These are phyloP conservation scores for Globisporangium rhizosaccharum DNA, from an alignment of 352 stramenopile genomes.

Conservation along the genomic window DNA sequence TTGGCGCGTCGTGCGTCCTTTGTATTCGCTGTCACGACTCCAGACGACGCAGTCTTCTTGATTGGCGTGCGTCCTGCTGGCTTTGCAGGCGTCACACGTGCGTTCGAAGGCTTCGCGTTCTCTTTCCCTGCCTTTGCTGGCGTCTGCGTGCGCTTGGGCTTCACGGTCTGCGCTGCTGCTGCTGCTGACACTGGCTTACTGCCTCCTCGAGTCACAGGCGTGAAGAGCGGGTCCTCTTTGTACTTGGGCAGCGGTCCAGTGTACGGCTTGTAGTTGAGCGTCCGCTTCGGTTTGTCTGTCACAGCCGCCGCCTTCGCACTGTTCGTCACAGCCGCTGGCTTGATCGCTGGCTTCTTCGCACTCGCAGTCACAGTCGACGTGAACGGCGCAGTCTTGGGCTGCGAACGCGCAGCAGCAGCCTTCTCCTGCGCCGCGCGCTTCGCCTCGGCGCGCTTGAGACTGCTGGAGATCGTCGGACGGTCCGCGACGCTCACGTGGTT, in stretches of 20 bases:
- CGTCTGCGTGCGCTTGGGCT: constrained; percentile 15
- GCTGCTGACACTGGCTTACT: neutral
- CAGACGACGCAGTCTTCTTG: constrained; percentile 15
- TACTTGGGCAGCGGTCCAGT: constrained; percentile 51
- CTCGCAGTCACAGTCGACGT: constrained; percentile 9
- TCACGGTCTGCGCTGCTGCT: constrained; percentile 15
- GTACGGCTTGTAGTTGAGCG: constrained; percentile 57
- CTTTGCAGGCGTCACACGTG: constrained; percentile 15
- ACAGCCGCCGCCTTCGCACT: neutral
- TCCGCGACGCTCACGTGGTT: constrained; percentile 13
- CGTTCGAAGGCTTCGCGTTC: constrained; percentile 13
- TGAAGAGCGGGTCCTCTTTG: constrained; percentile 58
- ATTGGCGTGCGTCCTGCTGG: constrained; percentile 20
- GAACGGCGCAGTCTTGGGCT: constrained; percentile 9
- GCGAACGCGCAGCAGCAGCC: neutral
- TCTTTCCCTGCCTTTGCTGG: constrained; percentile 18
- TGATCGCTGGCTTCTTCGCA: constrained; percentile 1
- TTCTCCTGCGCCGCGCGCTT: constrained; percentile 7
- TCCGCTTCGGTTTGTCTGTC: constrained; percentile 6
- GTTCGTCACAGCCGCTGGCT: neutral
- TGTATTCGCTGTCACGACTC: constrained; percentile 4
- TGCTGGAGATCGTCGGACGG: constrained; percentile 15
- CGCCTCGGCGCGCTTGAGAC: constrained; percentile 9
- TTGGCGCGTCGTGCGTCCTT: constrained; percentile 33
- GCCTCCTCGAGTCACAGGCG: constrained; percentile 16